Percentiles rank a stretch among this genome's conserved stretches.
Conservation (phyloP, 768 basidiomycete genomes). For the Lactarius quietus region DNA sequence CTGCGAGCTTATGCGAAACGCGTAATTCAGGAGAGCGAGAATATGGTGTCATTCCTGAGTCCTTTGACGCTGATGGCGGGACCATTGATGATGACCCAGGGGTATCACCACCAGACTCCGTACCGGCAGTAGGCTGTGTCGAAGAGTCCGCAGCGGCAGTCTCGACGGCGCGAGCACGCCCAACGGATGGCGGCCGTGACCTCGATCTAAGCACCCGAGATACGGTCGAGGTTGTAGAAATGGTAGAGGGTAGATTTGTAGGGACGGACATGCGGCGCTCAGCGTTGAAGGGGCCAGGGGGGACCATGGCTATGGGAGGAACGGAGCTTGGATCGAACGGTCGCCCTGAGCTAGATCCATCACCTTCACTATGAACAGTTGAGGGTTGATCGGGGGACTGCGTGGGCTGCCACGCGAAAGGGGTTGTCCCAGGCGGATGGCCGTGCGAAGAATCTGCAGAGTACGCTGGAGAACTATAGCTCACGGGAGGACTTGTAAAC, state of each 20-base stretch:
- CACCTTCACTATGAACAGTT: constrained; percentile 31
- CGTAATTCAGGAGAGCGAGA: constrained; percentile 93
- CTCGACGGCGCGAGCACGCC: constrained; percentile 38
- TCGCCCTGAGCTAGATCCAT: constrained; percentile 34
- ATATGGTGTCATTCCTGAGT: constrained; percentile 66
- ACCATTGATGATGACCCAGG: constrained; percentile 22
- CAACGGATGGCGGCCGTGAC: constrained; percentile 35
- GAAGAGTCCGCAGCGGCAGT: constrained; percentile 35
- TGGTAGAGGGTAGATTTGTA: constrained; percentile 40
- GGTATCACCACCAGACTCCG: constrained; percentile 25
- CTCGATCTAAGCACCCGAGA: constrained; percentile 54
- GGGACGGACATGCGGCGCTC: constrained; percentile 81
- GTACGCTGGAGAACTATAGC: constrained; percentile 51
- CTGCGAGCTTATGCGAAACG: constrained; percentile 95
- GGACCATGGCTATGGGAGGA: constrained; percentile 43
- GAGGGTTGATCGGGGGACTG: constrained; percentile 36
- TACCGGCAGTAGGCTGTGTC: constrained; percentile 25
- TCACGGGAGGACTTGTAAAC: constrained; percentile 58
- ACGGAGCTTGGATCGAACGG: constrained; percentile 45
- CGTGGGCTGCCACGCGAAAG: constrained; percentile 69
- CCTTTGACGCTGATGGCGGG: constrained; percentile 39
- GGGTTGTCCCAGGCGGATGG: constrained; percentile 57
- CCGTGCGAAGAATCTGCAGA: constrained; percentile 63
- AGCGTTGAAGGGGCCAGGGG: constrained; percentile 52
- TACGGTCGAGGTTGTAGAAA: constrained; percentile 42